These are phyloP conservation scores for Colletotrichum zoysiae DNA, from an alignment of 2,329 filamentous ascomycete genomes.

Conservation along the genomic window DNA sequence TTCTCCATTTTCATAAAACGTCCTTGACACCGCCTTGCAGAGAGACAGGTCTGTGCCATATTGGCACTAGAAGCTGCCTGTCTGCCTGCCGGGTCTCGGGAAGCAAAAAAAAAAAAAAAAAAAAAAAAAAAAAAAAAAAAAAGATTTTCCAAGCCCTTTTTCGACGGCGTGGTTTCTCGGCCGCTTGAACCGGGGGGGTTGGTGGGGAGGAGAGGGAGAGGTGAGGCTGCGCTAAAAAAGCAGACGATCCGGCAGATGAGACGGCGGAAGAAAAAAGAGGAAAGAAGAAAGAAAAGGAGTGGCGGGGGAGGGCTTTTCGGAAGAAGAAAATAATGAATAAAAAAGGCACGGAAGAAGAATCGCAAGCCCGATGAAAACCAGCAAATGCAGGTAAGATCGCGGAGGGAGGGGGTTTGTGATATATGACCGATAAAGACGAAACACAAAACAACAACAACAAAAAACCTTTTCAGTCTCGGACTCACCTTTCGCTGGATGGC, in stretches of 20 bases:
- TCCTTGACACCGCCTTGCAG: background rate
- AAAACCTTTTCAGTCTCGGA: slow-evolving; percentile 35
- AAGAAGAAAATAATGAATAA: background rate
- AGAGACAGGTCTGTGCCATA: background rate
- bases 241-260: slow-evolving; percentile 16
- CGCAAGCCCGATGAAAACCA: background rate
- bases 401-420: background rate
- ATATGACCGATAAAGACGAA: background rate
- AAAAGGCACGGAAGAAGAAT: background rate
- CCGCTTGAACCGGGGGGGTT: background rate
- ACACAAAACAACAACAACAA: background rate
- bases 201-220: background rate
- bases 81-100: background rate
- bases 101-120: background rate
- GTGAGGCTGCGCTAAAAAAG: slow-evolving; percentile 8
- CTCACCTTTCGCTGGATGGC: slow-evolving; percentile 70
- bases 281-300: slow-evolving; percentile 4
- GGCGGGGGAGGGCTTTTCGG: background rate
- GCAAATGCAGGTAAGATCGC: background rate
- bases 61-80: too few relatives aligned
- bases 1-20: background rate
- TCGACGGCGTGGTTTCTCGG: slow-evolving; percentile 7
- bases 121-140: too few relatives aligned
- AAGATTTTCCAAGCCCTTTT: background rate
- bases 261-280: background rate